phyloP scores from a whole-genome alignment of 352 stramenopile species.

The Bremia lactucae region DNA sequence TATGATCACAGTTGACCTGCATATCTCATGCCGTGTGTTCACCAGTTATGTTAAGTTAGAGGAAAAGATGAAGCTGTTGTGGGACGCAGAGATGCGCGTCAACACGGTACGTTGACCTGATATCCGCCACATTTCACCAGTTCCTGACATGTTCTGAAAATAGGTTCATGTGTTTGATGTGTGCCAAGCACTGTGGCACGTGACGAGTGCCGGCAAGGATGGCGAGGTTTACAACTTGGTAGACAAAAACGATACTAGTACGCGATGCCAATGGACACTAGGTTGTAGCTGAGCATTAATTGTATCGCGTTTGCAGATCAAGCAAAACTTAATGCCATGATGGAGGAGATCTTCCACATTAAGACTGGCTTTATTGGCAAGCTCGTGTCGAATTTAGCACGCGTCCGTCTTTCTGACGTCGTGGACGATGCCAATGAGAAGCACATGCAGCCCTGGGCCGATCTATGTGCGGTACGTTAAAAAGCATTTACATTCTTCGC shows the following conservation, averaged over 20 bases:
- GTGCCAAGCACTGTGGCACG: constrained; percentile 64
- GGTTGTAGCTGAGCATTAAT: too few species aligned
- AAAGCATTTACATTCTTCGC: too few species aligned
- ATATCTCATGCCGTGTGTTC: too few species aligned
- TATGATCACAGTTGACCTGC: neutral
- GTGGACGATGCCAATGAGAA: constrained; percentile 87
- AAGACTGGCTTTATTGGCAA: constrained; percentile 80
- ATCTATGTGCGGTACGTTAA: constrained; percentile 59
- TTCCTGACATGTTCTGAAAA: neutral
- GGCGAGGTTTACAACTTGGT: constrained; percentile 76
- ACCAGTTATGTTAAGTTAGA: constrained; percentile 75
- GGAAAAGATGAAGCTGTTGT: constrained; percentile 85
- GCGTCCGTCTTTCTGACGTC: constrained; percentile 62
- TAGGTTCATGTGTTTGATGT: constrained; percentile 78
- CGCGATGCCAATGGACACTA: too few species aligned
- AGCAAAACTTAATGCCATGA: constrained; percentile 61
- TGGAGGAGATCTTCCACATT: constrained; percentile 77
- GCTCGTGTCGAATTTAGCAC: constrained; percentile 73
- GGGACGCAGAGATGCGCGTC: constrained; percentile 78
- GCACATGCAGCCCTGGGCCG: constrained; percentile 82
- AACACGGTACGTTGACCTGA: constrained; percentile 46
- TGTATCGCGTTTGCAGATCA: constrained; percentile 34
- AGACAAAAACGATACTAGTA: constrained; percentile 84
- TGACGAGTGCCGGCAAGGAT: constrained; percentile 37
- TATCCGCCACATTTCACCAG: neutral